phyloP scores from a whole-genome alignment of 2,329 filamentous ascomycete genomes.

The Exophiala sp. region DNA sequence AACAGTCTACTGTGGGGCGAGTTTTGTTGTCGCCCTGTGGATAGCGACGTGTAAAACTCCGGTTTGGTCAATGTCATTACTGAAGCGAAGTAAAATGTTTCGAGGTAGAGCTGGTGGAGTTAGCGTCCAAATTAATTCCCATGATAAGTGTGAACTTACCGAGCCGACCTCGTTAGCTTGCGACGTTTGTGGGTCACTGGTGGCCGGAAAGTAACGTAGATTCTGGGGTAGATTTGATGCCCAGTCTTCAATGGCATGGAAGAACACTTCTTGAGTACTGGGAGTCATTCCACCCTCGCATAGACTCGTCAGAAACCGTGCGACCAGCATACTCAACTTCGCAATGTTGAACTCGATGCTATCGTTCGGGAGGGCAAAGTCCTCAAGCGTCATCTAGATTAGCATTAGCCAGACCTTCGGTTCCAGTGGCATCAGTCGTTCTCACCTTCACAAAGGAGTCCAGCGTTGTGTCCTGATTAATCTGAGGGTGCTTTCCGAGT shows the following conservation, averaged over 20 bases:
- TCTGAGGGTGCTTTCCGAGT: background rate
- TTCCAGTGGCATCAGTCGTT: background rate
- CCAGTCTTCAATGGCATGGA: conserved; percentile 1
- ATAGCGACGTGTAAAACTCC: conserved; percentile 1
- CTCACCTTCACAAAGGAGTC: conserved; percentile 3
- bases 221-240: conserved; percentile 1
- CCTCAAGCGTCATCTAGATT: conserved; percentile 1
- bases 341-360: conserved; percentile 1
- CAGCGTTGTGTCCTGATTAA: background rate
- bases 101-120: conserved; percentile 1
- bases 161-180: conserved; percentile 1
- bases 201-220: conserved; percentile 2
- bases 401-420: background rate
- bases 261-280: conserved; percentile 1
- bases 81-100: conserved; percentile 1
- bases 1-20: background rate
- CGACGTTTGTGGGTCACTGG: background rate
- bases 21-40: background rate
- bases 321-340: background rate
- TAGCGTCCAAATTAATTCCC: background rate
- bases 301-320: background rate
- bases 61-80: background rate
- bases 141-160: background rate
- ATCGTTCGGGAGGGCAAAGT: background rate
- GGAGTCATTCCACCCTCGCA: background rate